phyloP scores from a whole-genome alignment of 2,329 filamentous ascomycete species.

The Trichoderma hamatum region DNA sequence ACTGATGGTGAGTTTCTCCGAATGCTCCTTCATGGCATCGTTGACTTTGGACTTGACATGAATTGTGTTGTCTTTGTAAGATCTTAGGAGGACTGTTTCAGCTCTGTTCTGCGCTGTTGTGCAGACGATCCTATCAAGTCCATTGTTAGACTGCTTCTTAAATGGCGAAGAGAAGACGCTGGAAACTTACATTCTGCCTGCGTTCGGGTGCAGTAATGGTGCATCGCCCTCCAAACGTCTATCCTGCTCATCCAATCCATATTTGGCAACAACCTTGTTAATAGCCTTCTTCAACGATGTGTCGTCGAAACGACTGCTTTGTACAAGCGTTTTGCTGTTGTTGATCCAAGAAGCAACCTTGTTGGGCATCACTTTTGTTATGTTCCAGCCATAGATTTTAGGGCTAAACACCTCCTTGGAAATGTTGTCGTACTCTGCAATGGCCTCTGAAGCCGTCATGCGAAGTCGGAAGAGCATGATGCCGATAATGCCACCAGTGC shows the following conservation, averaged over 20 bases:
- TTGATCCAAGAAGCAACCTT: conserved; percentile 11
- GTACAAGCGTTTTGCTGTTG: conserved; percentile 20
- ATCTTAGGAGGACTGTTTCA: conserved; percentile 16
- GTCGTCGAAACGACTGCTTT: conserved; percentile 17
- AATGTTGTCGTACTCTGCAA: conserved; percentile 5
- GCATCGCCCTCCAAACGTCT: background rate
- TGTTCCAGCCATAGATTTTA: conserved; percentile 6
- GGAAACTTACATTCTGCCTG: conserved; percentile 13
- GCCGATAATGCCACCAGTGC: conserved; percentile 19
- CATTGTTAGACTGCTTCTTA: background rate
- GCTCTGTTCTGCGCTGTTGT: conserved; percentile 20
- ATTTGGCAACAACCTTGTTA: conserved; percentile 13
- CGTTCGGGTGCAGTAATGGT: conserved; percentile 3
- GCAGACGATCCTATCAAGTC: conserved; percentile 7
- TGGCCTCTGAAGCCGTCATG: conserved; percentile 18
- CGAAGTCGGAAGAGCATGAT: conserved; percentile 24
- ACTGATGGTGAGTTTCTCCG: conserved; percentile 1
- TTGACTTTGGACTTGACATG: conserved; percentile 14
- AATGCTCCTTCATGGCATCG: conserved; percentile 9
- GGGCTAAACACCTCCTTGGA: conserved; percentile 21
- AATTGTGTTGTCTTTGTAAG: conserved; percentile 18
- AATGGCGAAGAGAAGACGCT: background rate
- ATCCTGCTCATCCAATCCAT: conserved; percentile 18
- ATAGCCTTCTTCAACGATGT: conserved; percentile 13
- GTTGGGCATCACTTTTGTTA: conserved; percentile 11